Conservation (phyloP, 257 asterid genomes). For the Paraleonurus japonicus region DNA sequence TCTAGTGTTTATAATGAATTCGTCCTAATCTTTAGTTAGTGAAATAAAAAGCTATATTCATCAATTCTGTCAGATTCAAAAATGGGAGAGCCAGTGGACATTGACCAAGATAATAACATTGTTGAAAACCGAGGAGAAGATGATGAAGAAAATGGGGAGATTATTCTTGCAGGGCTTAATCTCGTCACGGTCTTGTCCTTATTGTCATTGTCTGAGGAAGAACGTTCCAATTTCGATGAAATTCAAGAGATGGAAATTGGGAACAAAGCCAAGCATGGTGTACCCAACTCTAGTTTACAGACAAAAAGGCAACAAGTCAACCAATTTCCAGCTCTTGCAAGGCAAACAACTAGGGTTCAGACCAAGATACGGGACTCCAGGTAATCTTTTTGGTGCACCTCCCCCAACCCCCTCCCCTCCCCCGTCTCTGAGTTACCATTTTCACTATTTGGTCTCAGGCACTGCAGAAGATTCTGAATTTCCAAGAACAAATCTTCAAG, state of each 20-base stretch:
- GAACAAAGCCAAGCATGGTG: constrained; percentile 1
- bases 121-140: neutral
- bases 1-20: neutral
- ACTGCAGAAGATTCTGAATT: constrained; percentile 37
- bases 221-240: constrained; percentile 8
- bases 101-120: constrained; percentile 5
- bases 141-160: constrained; percentile 15
- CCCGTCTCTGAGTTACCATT: neutral
- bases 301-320: constrained; percentile 19
- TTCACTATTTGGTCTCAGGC: constrained; percentile 24
- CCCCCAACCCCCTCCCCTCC: neutral
- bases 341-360: constrained; percentile 26
- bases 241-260: constrained; percentile 4
- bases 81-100: constrained; percentile 26
- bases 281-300: constrained; percentile 4
- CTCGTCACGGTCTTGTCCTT: constrained; percentile 42
- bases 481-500: neutral
- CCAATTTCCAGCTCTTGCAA: constrained; percentile 23
- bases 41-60: neutral
- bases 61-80: constrained; percentile 1
- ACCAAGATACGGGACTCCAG: constrained; percentile 40
- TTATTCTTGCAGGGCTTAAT: constrained; percentile 40
- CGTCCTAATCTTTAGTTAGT: no score
- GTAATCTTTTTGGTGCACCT: neutral
- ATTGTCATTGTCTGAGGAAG: constrained; percentile 35